These are phyloP conservation scores for Tetrapyrgos nigripes DNA, from an alignment of 1,284 basidiomycete genomes.

Conservation along the genomic window DNA sequence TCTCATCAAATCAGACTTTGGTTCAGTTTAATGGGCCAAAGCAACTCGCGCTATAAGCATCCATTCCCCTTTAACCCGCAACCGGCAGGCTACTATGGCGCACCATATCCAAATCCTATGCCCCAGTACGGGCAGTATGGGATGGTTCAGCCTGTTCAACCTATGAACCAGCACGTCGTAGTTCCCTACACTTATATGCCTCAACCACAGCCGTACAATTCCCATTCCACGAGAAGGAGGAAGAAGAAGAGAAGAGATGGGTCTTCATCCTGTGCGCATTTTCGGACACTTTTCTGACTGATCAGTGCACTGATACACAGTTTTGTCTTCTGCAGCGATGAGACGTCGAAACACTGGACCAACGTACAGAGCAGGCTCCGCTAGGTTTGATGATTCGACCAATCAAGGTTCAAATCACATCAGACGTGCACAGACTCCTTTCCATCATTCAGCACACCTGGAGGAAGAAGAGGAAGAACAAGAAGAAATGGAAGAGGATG, in stretches of 20 bases:
- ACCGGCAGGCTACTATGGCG: not conserved
- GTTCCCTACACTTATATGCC: constrained; percentile 10
- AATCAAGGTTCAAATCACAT: not conserved
- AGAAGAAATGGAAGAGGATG: not conserved
- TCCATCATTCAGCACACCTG: not conserved
- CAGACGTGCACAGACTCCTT: constrained; percentile 12
- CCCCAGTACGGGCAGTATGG: not conserved
- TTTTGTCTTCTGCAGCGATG: not conserved
- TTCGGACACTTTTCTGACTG: not conserved
- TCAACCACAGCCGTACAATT: not conserved
- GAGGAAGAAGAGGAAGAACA: not conserved
- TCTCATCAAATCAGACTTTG: not conserved
- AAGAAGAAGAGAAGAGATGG: constrained; percentile 2
- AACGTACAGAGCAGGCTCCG: not conserved
- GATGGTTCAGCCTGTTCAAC: not conserved
- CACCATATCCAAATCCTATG: constrained; percentile 1
- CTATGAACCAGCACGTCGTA: constrained; percentile 4
- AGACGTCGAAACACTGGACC: not conserved
- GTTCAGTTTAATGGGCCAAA: not conserved
- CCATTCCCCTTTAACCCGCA: not conserved
- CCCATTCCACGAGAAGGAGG: not conserved
- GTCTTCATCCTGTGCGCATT: not conserved
- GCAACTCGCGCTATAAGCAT: constrained; percentile 4
- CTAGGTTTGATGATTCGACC: constrained; percentile 6
- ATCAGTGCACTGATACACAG: not conserved